Base-by-base conservation (phyloP, 345 rosid genomes). In the Aquilaria malaccensis region DNA sequence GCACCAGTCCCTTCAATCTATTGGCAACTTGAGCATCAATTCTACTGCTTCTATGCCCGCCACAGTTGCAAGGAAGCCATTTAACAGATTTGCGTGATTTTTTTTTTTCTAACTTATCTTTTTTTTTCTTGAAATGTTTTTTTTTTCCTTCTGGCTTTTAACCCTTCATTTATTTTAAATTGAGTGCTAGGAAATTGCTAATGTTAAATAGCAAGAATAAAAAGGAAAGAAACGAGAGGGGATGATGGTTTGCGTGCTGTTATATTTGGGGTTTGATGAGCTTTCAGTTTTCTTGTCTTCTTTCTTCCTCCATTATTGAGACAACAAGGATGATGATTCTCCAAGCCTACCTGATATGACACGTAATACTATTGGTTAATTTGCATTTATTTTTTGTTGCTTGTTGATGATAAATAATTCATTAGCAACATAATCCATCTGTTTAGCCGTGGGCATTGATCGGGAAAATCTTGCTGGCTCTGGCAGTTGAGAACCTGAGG, bases 41-140 rank as follows among this genome's bases (percentile, higher is more conserved):
- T 89, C 99, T 5, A 79, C 97, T 0, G 85, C 74, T 33, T 94
- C 99, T 0, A 80, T 91, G 91, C 98, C 95, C 57, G 87, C 85
- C 12, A 68, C 83, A 0, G 73, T 87, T 56, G 97, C 88, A 55
- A 82, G 87, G 74, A 88, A 73, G 74, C 76, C 92, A 52, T 94
- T 94, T 89, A 94, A 90, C 87, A 72, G 97, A 84, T 94, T 84
- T 75, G 99, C 83, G 81, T 93, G 96, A 93, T 72, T 70, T 71
- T 22, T 48, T 48, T 59, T 50, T 14, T 6, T 13, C 10, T 10
- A 14, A 56, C 66, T 72, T 55, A 22, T 2, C 49, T 60, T 59
- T 61, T 33, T 56, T 15, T 30, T 50, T 29, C 29, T 61, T 31
- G 3, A 6, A 46, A 45, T 66, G 15, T 70, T 45, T 62, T 49